Base-by-base conservation (phyloP, 805 yeast species). In the Ogataea ganodermae region DNA sequence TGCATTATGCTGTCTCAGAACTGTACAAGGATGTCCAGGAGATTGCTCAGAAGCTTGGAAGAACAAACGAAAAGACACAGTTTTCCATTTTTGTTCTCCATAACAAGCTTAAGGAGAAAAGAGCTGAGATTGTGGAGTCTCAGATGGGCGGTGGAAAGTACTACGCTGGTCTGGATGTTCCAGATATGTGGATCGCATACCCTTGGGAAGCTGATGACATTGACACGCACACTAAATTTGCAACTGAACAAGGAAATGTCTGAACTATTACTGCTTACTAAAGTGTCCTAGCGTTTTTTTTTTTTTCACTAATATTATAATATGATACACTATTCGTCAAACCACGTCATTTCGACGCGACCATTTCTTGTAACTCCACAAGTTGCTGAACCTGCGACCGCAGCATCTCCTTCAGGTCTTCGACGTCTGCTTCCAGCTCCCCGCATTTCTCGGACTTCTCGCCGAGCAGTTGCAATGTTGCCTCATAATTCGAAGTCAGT, bases 151-250 rank as follows among this genome's bases (percentile, higher is more conserved):
- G 77, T 26, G 85, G 85, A 44, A 75, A 80, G 51, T 89, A 89
- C 65, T 66, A 83, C 39, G 86, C 89, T 42, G 96, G 92, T 33
- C 74, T 79, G 57, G 83, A 86, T 33, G 85, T 86, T 32, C 82
- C 81, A 21, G 96, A 88, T 62, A 72, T 71, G 59, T 88, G 96
- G 96, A 81, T 88, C 58, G 90, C 92, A 35, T 88, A 89, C 67
- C 96, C 96, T 33, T 88, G 96, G 95, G 96, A 89, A 63, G 85
- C 94, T 16, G 69, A 67, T 22, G 94, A 88, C 66, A 89, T 88
- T 56, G 96, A 86, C 60, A 74, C 73, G 52, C 96, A 88, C 64
- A 84, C 94, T 20, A 72, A 72, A 54, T 60, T 63, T 30, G 92
- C 95, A 23, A 69, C 71, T 44, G 72, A 69, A 44, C 95, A 87